A percentile compares a stretch with the other conserved stretches of the same genome.
Evolutionary conservation across 1,284 basidiomycete species (phyloP).

Genomic region (Marasmius tenuissimus): DNA sequence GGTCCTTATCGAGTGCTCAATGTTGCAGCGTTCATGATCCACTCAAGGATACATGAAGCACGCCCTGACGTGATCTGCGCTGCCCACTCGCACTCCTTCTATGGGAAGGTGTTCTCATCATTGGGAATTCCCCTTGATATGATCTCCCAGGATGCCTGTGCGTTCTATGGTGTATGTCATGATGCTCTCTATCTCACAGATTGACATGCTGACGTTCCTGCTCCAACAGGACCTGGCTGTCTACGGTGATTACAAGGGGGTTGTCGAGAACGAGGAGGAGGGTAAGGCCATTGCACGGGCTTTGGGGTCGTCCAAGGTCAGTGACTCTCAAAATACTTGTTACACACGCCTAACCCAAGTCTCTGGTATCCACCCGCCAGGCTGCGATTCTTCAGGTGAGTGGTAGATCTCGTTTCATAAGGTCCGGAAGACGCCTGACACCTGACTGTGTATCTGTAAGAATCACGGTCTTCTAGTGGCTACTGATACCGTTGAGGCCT

Average conservation of each 20-base stretch:
- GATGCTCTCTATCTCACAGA: neutral
- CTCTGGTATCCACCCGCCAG: neutral
- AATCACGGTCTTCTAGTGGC: slow-evolving; percentile 62
- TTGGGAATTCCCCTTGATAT: slow-evolving; percentile 57
- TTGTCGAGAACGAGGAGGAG: slow-evolving; percentile 60
- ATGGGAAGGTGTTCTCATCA: slow-evolving; percentile 61
- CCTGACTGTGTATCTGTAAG: slow-evolving; percentile 24
- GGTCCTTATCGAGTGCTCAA: slow-evolving; percentile 6
- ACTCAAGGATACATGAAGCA: slow-evolving; percentile 54
- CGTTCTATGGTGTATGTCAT: slow-evolving; percentile 35
- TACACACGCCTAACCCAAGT: neutral
- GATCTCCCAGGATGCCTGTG: slow-evolving; percentile 48
- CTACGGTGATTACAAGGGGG: slow-evolving; percentile 51
- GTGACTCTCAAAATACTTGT: neutral
- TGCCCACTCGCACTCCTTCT: slow-evolving; percentile 61
- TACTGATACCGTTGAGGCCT: slow-evolving; percentile 34
- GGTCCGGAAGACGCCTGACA: neutral
- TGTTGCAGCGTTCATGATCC: slow-evolving; percentile 7
- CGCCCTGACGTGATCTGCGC: slow-evolving; percentile 65
- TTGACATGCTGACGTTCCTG: neutral
- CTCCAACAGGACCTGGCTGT: slow-evolving; percentile 27
- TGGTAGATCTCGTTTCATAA: neutral
- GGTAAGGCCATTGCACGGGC: slow-evolving; percentile 52
- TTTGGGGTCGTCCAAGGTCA: slow-evolving; percentile 43
- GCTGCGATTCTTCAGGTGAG: slow-evolving; percentile 20